These are phyloP conservation scores for Pestalotiopsis sp. DNA, from an alignment of 2,329 filamentous ascomycete species.

Conservation along the genomic window DNA sequence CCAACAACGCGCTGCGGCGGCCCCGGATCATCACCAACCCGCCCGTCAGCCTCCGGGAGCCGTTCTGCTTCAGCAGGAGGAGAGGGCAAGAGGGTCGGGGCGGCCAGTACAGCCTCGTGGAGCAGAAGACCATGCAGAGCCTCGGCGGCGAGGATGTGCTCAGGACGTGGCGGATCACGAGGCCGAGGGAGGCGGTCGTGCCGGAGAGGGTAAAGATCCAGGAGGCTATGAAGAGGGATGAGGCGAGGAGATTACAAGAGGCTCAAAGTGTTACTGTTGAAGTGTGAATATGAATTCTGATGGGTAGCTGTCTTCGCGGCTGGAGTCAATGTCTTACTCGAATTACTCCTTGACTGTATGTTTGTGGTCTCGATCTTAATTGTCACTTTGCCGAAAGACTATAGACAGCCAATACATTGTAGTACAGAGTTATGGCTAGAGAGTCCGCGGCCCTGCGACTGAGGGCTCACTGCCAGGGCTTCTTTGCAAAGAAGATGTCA, in stretches of 20 bases:
- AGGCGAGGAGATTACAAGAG: slow-evolving; percentile 46
- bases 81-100: slow-evolving; percentile 19
- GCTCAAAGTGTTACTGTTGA: slow-evolving; percentile 19
- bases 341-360: too few species aligned
- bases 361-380: too few species aligned
- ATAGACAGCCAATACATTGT: too few species aligned
- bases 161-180: slow-evolving; percentile 53
- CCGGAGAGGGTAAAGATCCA: slow-evolving; percentile 50
- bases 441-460: too few species aligned
- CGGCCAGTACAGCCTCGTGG: slow-evolving; percentile 54
- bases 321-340: too few species aligned
- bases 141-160: slow-evolving; percentile 48
- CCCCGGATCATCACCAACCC: slow-evolving; percentile 59
- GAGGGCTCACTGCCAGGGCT: too few species aligned
- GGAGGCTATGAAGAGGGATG: slow-evolving; percentile 51
- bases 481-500: too few species aligned
- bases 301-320: not conserved
- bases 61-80: slow-evolving; percentile 53
- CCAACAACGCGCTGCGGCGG: slow-evolving; percentile 46
- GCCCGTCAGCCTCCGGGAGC: slow-evolving; percentile 51
- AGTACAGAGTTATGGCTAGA: too few species aligned
- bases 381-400: too few species aligned
- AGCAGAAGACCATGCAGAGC: slow-evolving; percentile 53
- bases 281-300: slow-evolving; percentile 17
- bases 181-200: slow-evolving; percentile 49